These are phyloP conservation scores for Crotalaria pallida DNA, from an alignment of 306 rosid genomes.

Conservation along the genomic window DNA sequence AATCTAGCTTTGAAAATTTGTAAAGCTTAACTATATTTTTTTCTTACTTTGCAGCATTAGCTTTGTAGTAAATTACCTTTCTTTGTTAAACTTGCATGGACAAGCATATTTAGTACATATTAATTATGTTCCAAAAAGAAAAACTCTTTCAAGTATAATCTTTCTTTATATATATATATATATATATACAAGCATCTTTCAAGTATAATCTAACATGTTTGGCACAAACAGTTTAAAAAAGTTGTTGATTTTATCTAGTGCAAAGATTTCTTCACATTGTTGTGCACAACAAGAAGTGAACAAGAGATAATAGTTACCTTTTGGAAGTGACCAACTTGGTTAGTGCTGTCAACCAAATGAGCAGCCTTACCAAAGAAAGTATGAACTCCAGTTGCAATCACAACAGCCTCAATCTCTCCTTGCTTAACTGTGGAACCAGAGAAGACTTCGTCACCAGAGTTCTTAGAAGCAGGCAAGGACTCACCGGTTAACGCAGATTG, in stretches of 20 bases:
- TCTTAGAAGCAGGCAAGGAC: constrained; percentile 58
- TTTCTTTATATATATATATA: too few species aligned
- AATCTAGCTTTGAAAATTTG: too few species aligned
- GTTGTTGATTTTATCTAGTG: too few species aligned
- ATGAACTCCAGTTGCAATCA: constrained; percentile 90
- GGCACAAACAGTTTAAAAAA: too few species aligned
- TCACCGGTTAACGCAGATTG: constrained; percentile 92
- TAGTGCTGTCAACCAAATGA: constrained; percentile 79
- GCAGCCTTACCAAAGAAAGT: constrained; percentile 98
- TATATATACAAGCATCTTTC: too few species aligned
- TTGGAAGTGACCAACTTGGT: constrained; percentile 81
- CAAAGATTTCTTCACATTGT: background rate
- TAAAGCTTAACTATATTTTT: too few species aligned
- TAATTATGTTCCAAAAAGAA: too few species aligned
- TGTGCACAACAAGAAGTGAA: background rate
- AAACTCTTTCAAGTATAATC: too few species aligned
- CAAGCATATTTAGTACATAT: too few species aligned
- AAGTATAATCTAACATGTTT: too few species aligned
- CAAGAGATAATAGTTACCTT: constrained; percentile 39
- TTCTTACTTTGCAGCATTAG: too few species aligned
- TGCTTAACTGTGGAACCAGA: constrained; percentile 93
- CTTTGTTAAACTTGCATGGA: background rate
- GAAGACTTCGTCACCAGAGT: constrained; percentile 66
- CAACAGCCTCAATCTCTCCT: constrained; percentile 90
- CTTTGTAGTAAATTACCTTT: too few species aligned